phyloP scores from a whole-genome alignment of 2,329 filamentous ascomycete species.

The Helotiales sp. region DNA sequence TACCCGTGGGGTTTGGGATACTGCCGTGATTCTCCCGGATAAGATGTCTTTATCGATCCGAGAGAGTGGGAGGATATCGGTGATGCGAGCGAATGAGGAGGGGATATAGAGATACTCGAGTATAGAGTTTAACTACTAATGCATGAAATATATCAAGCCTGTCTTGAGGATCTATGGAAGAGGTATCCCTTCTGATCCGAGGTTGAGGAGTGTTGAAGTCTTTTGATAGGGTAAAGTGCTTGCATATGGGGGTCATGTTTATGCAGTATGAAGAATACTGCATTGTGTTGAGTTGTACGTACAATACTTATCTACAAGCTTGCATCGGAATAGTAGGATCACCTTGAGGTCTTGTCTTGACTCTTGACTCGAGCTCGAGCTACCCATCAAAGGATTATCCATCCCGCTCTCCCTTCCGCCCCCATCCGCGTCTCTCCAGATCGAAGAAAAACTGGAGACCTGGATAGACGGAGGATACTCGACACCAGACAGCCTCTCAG shows the following conservation, averaged over 20 bases:
- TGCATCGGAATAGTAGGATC: background rate
- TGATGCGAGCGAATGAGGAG: background rate
- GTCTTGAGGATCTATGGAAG: too few relatives aligned
- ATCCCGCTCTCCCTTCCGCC: background rate
- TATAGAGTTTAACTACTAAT: background rate
- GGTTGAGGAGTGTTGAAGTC: too few relatives aligned
- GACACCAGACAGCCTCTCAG: too few relatives aligned
- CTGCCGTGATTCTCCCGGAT: background rate
- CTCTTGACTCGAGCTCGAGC: background rate
- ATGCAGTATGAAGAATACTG: too few relatives aligned
- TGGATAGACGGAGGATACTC: too few relatives aligned
- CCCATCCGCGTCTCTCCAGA: background rate
- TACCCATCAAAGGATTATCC: background rate
- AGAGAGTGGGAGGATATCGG: background rate
- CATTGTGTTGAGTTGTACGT: background rate
- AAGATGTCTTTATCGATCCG: background rate
- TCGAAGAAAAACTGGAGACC: too few relatives aligned
- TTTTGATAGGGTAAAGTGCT: too few relatives aligned
- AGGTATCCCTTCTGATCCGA: too few relatives aligned
- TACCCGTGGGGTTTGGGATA: background rate
- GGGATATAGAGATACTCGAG: background rate
- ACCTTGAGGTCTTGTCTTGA: background rate
- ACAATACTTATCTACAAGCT: background rate
- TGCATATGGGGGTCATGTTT: too few relatives aligned
- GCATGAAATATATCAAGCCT: background rate